A percentile compares a stretch with the other conserved stretches of the same genome.
Conservation (phyloP, 352 stramenopile species). For the Phytophthora litchii region DNA sequence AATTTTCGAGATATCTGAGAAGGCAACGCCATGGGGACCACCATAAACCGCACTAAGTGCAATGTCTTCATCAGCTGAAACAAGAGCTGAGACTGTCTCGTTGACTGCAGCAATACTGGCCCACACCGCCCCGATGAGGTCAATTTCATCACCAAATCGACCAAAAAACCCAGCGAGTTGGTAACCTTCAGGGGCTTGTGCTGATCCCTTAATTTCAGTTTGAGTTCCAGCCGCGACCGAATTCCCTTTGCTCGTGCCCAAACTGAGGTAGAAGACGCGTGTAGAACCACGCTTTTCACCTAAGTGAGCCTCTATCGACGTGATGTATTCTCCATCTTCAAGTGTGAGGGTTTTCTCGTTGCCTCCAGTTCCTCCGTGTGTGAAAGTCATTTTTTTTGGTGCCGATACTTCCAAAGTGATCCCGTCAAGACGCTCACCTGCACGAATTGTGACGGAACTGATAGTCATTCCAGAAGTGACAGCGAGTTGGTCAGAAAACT, state of each 20-base stretch:
- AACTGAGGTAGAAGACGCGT: slow-evolving; percentile 6
- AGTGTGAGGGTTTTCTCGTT: slow-evolving; percentile 7
- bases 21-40: slow-evolving; percentile 44
- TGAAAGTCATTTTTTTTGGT: slow-evolving; percentile 13
- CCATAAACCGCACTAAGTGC: slow-evolving; percentile 25
- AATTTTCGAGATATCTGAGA: slow-evolving; percentile 36
- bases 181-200: slow-evolving; percentile 4
- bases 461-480: slow-evolving; percentile 8
- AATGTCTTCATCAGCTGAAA: slow-evolving; percentile 7
- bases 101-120: not conserved
- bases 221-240: not conserved
- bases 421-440: slow-evolving; percentile 1
- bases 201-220: not conserved
- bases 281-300: slow-evolving; percentile 4
- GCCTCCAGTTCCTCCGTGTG: slow-evolving; percentile 1
- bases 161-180: slow-evolving; percentile 17
- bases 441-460: slow-evolving; percentile 11
- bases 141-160: slow-evolving; percentile 9
- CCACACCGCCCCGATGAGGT: slow-evolving; percentile 1
- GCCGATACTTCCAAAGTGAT: not conserved
- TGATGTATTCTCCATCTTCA: slow-evolving; percentile 12
- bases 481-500: slow-evolving; percentile 9
- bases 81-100: not conserved
- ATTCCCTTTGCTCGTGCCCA: slow-evolving; percentile 3
- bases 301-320: not conserved